Conservation (phyloP, 2,329 filamentous ascomycete species). For the Tolypocladium tundrense region DNA sequence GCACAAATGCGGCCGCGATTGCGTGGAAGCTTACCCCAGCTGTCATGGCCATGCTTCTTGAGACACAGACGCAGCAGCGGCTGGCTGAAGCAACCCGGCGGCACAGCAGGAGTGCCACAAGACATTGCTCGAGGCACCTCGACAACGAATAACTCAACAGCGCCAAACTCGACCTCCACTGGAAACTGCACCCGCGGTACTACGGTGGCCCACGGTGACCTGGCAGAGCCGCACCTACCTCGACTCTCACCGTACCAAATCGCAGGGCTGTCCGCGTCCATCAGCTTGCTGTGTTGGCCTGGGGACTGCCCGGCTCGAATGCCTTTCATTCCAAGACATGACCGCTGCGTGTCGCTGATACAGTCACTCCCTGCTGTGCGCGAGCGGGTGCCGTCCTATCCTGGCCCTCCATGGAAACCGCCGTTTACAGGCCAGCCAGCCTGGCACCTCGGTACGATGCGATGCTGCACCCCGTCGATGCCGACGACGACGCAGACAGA, state of each 20-base stretch:
- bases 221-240: background rate
- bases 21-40: background rate
- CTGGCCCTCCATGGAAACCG: constrained; percentile 1
- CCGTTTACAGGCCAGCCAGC: background rate
- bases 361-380: constrained; percentile 2
- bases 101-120: background rate
- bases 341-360: constrained; percentile 4
- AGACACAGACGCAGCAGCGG: background rate
- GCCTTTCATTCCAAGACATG: constrained; percentile 5
- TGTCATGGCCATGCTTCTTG: background rate
- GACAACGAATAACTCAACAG: too few relatives aligned
- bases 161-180: background rate
- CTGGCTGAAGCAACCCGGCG: background rate
- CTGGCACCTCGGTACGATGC: background rate
- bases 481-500: background rate
- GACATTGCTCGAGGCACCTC: background rate
- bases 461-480: background rate
- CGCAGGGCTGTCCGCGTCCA: background rate
- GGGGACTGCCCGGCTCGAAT: constrained; percentile 1
- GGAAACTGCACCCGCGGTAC: background rate
- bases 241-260: background rate
- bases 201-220: background rate
- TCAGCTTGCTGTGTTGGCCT: background rate
- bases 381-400: background rate
- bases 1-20: background rate